A percentile compares a stretch with the other conserved stretches of the same genome.
These are phyloP conservation scores for Colletotrichum sp. DNA, from an alignment of 2,329 filamentous ascomycete species.

Conservation along the genomic window DNA sequence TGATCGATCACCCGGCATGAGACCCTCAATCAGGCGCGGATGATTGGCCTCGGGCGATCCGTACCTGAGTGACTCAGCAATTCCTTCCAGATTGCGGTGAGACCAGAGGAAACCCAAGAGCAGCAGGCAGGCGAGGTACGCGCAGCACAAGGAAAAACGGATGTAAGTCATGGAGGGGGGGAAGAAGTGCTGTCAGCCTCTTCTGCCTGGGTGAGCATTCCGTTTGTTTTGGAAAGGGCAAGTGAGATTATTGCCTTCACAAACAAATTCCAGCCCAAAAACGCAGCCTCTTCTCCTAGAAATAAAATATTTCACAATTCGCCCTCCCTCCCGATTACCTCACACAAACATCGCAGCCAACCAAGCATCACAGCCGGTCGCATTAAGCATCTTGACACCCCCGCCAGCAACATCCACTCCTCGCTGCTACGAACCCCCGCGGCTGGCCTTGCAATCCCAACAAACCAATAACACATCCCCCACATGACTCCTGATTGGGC, in stretches of 20 bases:
- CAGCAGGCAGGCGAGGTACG: not conserved
- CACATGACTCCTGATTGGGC: slow-evolving; percentile 20
- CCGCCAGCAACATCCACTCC: not conserved
- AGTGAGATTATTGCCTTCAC: not conserved
- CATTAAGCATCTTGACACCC: not conserved
- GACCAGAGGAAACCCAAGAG: not conserved
- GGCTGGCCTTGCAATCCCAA: slow-evolving; percentile 8
- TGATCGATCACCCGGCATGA: not conserved
- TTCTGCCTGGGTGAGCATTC: not conserved
- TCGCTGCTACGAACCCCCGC: not conserved
- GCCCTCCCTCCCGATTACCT: not conserved
- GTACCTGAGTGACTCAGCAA: not conserved
- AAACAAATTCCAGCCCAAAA: not conserved
- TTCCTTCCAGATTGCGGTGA: not conserved
- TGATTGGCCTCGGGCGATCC: not conserved
- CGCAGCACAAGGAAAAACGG: not conserved
- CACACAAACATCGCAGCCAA: not conserved
- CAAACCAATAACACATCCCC: slow-evolving; percentile 22
- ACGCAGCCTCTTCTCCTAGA: not conserved
- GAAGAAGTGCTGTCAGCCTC: not conserved
- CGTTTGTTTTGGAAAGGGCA: not conserved
- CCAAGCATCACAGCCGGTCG: not conserved
- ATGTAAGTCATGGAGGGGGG: not conserved
- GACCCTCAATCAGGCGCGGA: not conserved
- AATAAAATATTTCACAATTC: not conserved